phyloP scores from a whole-genome alignment of 2,329 filamentous ascomycete species.

The Fusarium sp. region DNA sequence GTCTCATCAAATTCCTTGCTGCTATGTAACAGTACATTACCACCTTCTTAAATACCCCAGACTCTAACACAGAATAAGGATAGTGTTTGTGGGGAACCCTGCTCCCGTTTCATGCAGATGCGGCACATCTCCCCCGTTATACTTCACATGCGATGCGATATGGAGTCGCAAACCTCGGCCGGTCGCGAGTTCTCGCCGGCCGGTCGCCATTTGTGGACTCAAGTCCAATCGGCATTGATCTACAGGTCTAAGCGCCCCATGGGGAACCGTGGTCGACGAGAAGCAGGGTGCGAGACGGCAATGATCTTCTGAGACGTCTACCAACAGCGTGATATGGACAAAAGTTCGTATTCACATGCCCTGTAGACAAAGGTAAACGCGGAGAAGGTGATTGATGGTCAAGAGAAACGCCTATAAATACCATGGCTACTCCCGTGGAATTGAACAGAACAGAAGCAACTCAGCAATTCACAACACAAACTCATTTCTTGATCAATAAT shows the following conservation, averaged over 20 bases:
- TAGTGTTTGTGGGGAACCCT: conserved; percentile 5
- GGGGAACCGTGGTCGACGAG: conserved; percentile 18
- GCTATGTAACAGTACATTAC: not conserved
- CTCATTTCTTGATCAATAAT: not conserved
- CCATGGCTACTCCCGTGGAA: not conserved
- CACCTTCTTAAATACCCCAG: conserved; percentile 1
- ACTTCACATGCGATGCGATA: conserved; percentile 27
- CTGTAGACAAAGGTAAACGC: too few species aligned
- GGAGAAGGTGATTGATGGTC: not conserved
- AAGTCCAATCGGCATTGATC: conserved; percentile 21
- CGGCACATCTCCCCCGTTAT: too few species aligned
- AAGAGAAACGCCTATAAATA: conserved; percentile 18
- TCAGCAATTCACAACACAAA: not conserved
- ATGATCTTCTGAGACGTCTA: not conserved
- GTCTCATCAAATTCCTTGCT: not conserved
- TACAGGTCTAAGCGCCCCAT: conserved; percentile 12
- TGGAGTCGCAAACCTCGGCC: conserved; percentile 29
- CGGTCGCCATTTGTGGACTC: conserved; percentile 20
- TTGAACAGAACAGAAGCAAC: not conserved
- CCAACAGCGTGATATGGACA: not conserved
- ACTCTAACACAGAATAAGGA: not conserved
- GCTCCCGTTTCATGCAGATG: not conserved
- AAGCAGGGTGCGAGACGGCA: not conserved
- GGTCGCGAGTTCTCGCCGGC: conserved; percentile 5
- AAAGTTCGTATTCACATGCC: not conserved